A percentile compares a stretch with the other conserved stretches of the same genome.
These are phyloP conservation scores for Proliferodiscus dingleyae DNA, from an alignment of 2,329 filamentous ascomycete genomes.

Conservation along the genomic window DNA sequence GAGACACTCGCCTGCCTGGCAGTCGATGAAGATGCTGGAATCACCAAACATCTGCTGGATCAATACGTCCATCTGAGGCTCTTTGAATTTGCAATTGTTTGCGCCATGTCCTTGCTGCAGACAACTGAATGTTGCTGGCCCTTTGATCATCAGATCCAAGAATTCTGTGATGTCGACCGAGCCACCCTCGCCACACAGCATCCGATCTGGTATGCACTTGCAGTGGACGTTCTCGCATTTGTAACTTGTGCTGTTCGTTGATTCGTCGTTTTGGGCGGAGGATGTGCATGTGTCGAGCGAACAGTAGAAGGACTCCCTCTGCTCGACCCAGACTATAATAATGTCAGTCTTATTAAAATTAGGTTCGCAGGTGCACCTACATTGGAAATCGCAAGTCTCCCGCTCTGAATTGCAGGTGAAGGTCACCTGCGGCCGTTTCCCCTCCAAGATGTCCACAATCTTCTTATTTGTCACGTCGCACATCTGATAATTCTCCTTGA, in stretches of 20 bases:
- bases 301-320: constrained; percentile 94
- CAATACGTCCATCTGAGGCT: constrained; percentile 87
- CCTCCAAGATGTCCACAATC: constrained; percentile 81
- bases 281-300: constrained; percentile 77
- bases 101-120: constrained; percentile 57
- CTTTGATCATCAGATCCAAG: constrained; percentile 73
- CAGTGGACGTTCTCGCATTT: constrained; percentile 81
- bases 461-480: constrained; percentile 96
- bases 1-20: constrained; percentile 84
- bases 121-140: constrained; percentile 81
- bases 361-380: constrained; percentile 43
- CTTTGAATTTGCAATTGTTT: constrained; percentile 75
- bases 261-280: constrained; percentile 59
- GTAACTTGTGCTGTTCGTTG: constrained; percentile 78
- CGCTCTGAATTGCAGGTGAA: constrained; percentile 80
- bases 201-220: constrained; percentile 81
- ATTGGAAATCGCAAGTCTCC: constrained; percentile 88
- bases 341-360: constrained; percentile 19
- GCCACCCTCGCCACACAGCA: constrained; percentile 88
- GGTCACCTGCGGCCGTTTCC: constrained; percentile 85
- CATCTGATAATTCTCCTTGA: constrained; percentile 95
- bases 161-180: constrained; percentile 93
- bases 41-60: constrained; percentile 90
- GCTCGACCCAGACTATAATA: constrained; percentile 80
- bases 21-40: constrained; percentile 77